Conservation (phyloP, 495 filamentous ascomycete species). For the Venustampulla echinocandica region DNA sequence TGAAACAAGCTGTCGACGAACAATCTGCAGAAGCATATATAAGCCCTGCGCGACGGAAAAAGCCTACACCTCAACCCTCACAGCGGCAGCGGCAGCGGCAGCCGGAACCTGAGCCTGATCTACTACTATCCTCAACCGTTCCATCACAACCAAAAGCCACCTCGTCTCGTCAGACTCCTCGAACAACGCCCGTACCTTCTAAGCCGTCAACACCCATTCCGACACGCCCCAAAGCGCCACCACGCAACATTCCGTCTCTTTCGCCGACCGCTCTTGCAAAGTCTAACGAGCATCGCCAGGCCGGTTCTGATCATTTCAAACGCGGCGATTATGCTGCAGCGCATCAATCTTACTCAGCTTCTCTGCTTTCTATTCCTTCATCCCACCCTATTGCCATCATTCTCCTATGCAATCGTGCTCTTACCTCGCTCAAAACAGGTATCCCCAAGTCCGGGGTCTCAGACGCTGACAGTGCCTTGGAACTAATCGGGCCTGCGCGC, state of each 20-base stretch:
- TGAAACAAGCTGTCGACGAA: slow-evolving; percentile 70
- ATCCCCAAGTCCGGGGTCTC: slow-evolving; percentile 75
- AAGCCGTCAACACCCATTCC: slow-evolving; percentile 37
- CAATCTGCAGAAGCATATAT: slow-evolving; percentile 79
- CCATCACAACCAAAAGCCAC: slow-evolving; percentile 7
- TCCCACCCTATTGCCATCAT: slow-evolving; percentile 81
- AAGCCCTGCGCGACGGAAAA: slow-evolving; percentile 77
- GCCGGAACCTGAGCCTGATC: slow-evolving; percentile 14
- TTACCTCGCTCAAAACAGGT: slow-evolving; percentile 81
- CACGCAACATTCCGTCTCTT: slow-evolving; percentile 58
- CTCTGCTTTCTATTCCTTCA: slow-evolving; percentile 63
- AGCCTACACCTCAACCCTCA: slow-evolving; percentile 39
- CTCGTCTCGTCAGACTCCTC: slow-evolving; percentile 22
- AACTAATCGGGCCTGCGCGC: slow-evolving; percentile 65
- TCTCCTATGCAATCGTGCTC: slow-evolving; percentile 82
- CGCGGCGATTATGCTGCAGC: slow-evolving; percentile 84
- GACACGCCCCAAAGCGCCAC: slow-evolving; percentile 38
- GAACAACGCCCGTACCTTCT: slow-evolving; percentile 24
- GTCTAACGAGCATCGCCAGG: slow-evolving; percentile 65
- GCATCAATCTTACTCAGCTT: slow-evolving; percentile 69
- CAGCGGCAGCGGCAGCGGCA: slow-evolving; percentile 1
- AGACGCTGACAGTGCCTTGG: slow-evolving; percentile 75
- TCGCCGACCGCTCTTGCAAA: slow-evolving; percentile 58
- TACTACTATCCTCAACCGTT: slow-evolving; percentile 12
- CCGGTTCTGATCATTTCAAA: slow-evolving; percentile 83